Evolutionary conservation across 2,329 filamentous ascomycete genomes (phyloP).

Genomic region (Dryadomyces quercivorus): DNA sequence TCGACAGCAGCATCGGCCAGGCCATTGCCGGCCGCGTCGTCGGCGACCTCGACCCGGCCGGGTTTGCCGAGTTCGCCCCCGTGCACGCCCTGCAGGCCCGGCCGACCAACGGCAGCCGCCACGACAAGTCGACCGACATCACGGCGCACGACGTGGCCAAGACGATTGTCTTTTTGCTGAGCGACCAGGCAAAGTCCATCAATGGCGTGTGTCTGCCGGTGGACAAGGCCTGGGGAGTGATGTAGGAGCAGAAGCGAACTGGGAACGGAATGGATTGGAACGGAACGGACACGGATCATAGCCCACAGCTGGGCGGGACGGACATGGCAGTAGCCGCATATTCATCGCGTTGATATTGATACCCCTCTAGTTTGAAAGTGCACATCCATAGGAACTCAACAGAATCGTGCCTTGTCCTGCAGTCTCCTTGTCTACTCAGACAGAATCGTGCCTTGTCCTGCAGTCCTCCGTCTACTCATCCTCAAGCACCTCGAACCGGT

Average conservation of each 20-base stretch:
- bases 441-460: too few relatives aligned
- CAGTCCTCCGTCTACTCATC: too few relatives aligned
- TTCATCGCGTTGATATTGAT: neutral
- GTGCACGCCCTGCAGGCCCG: slow-evolving; percentile 19
- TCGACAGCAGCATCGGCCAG: slow-evolving; percentile 19
- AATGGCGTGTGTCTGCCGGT: slow-evolving; percentile 23
- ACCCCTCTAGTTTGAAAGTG: neutral
- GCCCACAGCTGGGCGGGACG: too few relatives aligned
- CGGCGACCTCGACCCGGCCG: slow-evolving; percentile 15
- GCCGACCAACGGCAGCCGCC: slow-evolving; percentile 3
- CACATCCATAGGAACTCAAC: too few relatives aligned
- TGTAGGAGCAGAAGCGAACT: slow-evolving; percentile 10
- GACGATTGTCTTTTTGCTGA: slow-evolving; percentile 23
- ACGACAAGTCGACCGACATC: slow-evolving; percentile 9
- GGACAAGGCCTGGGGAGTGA: slow-evolving; percentile 23
- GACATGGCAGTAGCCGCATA: too few relatives aligned
- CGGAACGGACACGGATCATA: too few relatives aligned
- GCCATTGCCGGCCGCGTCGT: slow-evolving; percentile 10
- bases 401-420: too few relatives aligned
- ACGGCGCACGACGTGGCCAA: slow-evolving; percentile 21
- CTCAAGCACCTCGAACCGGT: too few relatives aligned
- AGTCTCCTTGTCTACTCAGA: too few relatives aligned
- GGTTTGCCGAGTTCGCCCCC: slow-evolving; percentile 15
- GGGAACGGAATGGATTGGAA: neutral
- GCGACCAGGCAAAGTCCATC: slow-evolving; percentile 22